Base-by-base conservation (phyloP, 2,329 filamentous ascomycete genomes). In the Neofusicoccum ribis region DNA sequence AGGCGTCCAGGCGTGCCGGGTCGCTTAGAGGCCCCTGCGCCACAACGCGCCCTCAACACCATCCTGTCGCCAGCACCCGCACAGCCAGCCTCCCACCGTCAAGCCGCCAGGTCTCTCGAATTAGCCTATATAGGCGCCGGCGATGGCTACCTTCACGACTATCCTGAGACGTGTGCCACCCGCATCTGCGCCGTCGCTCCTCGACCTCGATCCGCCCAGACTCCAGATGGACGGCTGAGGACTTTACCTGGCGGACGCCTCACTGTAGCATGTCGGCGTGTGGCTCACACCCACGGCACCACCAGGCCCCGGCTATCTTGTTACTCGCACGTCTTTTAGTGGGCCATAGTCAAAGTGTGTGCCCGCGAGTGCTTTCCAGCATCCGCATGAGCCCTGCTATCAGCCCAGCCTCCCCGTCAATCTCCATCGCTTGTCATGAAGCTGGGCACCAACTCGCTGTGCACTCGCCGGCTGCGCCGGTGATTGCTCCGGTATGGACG, bases 371-470 rank as follows among this genome's bases (percentile, higher is more conserved):
- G 39, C 6, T 34, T 46, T 43, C 23, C 20, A 17, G 20, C 1
- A 23, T 34, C 54, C 8, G 54, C 54, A 59, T 59, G 41, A 46
- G 27, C 14, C 23, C 54, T 46, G 8, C 39, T 34, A 31, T 9
- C 43, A 47, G 56, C 56, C 43, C 56, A 37, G 56, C n/a, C 41
- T 60, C 43, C 41, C 37, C 56, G 15, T 44, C 54, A 47, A 47
- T 60, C 41, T 60, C 56, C 43, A 60, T 14, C n/a, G 12, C 43
- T 60, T 34, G 56, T 23, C 41, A 6, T 44, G 23, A 31, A 44
- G 41, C 39, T 27, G 23, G 52, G 12, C 36, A 15, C 15, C 37
- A 8, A 39, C 23, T 11, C 37, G 6, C 27, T 31, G 17, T 39
- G 9, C 20, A 12, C 31, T 9, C 11, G 23, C 46, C 46, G 8